Evolutionary conservation across 139 green algal species (phyloP), one percentile per base, ranked within the genome.

Genomic region (Limnomonas spitsbergensis): DNA sequence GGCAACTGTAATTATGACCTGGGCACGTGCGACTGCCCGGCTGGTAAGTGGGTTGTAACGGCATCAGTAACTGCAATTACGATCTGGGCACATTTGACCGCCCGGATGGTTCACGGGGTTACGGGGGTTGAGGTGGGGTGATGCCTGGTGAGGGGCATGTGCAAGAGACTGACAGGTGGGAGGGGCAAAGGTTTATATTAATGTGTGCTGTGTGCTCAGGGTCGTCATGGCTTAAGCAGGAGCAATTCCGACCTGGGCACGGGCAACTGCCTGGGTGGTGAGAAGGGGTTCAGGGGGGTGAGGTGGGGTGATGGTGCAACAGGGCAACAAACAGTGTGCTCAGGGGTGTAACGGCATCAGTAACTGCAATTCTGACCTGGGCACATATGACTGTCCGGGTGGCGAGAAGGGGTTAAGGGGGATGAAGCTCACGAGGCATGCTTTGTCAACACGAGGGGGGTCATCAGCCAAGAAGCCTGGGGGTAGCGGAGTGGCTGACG

Each of bases 1-100:
- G 87, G 87, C 4, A 82, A 86, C 39, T 91, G 87, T 80, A 84
- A 90, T 47, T 76, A 82, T 4, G 85, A 90, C 70, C 85, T 71
- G 0, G 87, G 87, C 1, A 34, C 81, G 0, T 91, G 87, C 40
- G 81, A 89, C 66, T 91, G 87, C 78, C 85, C 85, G 38, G 38
- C 68, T 47, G 68, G 68, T 74, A 7, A 36, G 68, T 29, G 14
- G 47, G 14, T 61, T 61, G 47, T 20, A 61, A 29, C 47, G 14
- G 47, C 20, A 61, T 61, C 20, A 61, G 47, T 61, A 61, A 61
- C 47, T n/a, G n/a, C n/a, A n/a, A n/a, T n/a, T n/a, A n/a, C n/a
- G n/a, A n/a, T n/a, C n/a, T n/a, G n/a, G n/a, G n/a, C 47, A 61
- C 20, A 61, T 61, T 61, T 61, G 20, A 61, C 47, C 47, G 20